Evolutionary conservation across 148 eudicot genomes (phyloP), one percentile per base, ranked within the genome.

Genomic region (Vaccinium darrowii): DNA sequence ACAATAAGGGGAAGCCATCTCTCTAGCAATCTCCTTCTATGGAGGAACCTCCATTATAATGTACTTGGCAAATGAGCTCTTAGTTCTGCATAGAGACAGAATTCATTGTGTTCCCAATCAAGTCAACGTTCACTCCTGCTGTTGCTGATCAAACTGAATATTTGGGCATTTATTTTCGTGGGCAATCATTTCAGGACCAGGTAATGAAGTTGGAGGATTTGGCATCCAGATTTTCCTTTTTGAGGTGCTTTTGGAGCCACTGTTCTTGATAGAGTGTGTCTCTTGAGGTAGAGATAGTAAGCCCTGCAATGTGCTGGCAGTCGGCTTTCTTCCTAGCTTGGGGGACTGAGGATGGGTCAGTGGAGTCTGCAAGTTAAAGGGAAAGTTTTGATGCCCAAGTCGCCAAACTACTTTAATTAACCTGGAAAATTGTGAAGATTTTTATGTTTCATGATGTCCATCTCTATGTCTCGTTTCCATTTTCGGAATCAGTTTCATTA

Each of bases 111-210:
- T 16, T 73, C 76, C 49, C 43, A 33, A 39, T 16, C 21, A 36
- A 73, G 1, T 73, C 77, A 16, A 11, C 7, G n/a, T 73, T 33
- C 77, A 76, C 25, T 76, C 56, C 25, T 47, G 52, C 79, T 16
- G n/a, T 76, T 49, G 57, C 79, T 53, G 11, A 78, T 23, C 58
- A 71, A 43, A 80, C 89, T 86, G 90, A 84, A 85, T 63, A 83
- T 87, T 86, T 67, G 90, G 91, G 56, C 87, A 85, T 43, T 82
- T 63, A 78, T 86, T 86, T 81, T 91, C 84, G 63, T 62, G 56
- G 23, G 33, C 63, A 15, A 27, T 82, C 84, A 74, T 80, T 75
- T 80, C 86, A 69, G 47, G 47, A 43, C 7, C 47, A 43, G 86
- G 81, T 30, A 52, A 14, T 43, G 88, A 65, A 80, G 79, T 62